These are phyloP conservation scores for Neodidymelliopsis sp. DNA, from an alignment of 2,329 filamentous ascomycete genomes.

Conservation along the genomic window DNA sequence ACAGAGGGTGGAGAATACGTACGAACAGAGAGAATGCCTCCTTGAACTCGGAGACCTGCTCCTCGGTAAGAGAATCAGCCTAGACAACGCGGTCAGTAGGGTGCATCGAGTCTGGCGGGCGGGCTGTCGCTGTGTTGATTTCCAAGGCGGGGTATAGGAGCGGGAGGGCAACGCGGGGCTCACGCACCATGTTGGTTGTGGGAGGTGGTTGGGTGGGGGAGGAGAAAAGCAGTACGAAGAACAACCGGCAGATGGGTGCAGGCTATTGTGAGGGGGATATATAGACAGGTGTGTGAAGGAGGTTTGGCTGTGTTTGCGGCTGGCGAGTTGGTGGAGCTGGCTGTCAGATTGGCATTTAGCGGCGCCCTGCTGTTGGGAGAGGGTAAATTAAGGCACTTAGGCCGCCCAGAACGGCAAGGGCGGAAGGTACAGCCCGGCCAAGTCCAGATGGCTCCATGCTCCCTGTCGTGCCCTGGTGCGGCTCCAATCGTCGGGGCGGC, in stretches of 20 bases:
- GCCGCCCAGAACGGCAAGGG: slow-evolving; percentile 22
- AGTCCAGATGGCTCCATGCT: slow-evolving; percentile 5
- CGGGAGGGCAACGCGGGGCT: slow-evolving; percentile 33
- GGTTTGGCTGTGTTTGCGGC: slow-evolving; percentile 37
- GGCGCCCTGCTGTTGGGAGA: slow-evolving; percentile 28
- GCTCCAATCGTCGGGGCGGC: slow-evolving; percentile 14
- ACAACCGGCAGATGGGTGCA: slow-evolving; percentile 18
- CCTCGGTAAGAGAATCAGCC: slow-evolving; percentile 98
- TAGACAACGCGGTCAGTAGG: slow-evolving; percentile 53
- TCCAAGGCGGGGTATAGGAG: slow-evolving; percentile 48
- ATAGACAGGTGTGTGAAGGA: slow-evolving; percentile 29
- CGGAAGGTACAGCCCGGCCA: slow-evolving; percentile 12
- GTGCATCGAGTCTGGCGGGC: slow-evolving; percentile 5
- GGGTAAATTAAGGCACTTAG: slow-evolving; percentile 19
- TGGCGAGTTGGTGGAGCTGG: slow-evolving; percentile 34
- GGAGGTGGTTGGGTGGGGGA: slow-evolving; percentile 13
- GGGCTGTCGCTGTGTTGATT: slow-evolving; percentile 39
- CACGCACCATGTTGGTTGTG: slow-evolving; percentile 49
- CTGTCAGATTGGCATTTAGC: slow-evolving; percentile 30
- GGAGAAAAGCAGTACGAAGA: not conserved
- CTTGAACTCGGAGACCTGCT: slow-evolving; percentile 99
- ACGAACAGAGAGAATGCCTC: slow-evolving; percentile 99
- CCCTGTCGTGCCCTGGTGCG: slow-evolving; percentile 12
- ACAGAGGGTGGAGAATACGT: slow-evolving; percentile 59
- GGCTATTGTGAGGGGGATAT: slow-evolving; percentile 21